A percentile compares a stretch with the other conserved stretches of the same genome.
phyloP scores from a whole-genome alignment of 495 filamentous ascomycete species.

The Penicillium roqueforti region DNA sequence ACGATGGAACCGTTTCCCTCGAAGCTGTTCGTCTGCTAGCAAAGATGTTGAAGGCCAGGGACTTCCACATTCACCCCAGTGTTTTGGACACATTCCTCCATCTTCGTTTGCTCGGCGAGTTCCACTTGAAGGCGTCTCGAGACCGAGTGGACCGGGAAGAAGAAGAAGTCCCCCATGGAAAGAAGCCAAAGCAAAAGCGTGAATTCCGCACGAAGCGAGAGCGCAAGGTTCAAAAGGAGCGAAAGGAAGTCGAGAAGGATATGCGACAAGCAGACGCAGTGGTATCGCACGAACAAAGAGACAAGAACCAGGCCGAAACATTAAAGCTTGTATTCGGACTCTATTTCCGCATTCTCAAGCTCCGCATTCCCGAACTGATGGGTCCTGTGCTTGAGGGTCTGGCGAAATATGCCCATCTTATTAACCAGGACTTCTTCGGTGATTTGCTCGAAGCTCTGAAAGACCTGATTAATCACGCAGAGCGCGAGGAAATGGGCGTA shows the following conservation, averaged over 20 bases:
- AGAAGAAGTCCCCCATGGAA: constrained; percentile 40
- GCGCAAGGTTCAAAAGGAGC: constrained; percentile 73
- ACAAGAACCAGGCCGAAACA: constrained; percentile 88
- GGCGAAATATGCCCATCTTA: constrained; percentile 87
- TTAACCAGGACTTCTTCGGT: constrained; percentile 98
- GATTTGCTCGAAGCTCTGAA: constrained; percentile 91
- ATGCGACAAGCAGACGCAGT: constrained; percentile 88
- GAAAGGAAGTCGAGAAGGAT: constrained; percentile 83
- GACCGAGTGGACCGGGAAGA: constrained; percentile 62
- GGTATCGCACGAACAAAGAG: constrained; percentile 86
- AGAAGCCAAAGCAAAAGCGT: constrained; percentile 68
- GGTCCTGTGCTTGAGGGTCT: constrained; percentile 90
- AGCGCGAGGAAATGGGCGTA: constrained; percentile 47
- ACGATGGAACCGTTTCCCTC: constrained; percentile 80
- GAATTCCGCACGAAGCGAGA: constrained; percentile 72
- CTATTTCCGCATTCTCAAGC: constrained; percentile 92
- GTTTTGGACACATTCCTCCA: constrained; percentile 89
- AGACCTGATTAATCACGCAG: constrained; percentile 74
- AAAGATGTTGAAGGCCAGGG: constrained; percentile 87
- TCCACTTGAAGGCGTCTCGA: constrained; percentile 73
- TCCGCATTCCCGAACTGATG: constrained; percentile 72
- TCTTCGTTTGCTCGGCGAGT: constrained; percentile 82
- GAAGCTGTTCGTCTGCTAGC: constrained; percentile 81
- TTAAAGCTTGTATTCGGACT: constrained; percentile 91
- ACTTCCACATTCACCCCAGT: constrained; percentile 76